Conservation (phyloP, 495 filamentous ascomycete genomes). For the Penicillium paradoxum region DNA sequence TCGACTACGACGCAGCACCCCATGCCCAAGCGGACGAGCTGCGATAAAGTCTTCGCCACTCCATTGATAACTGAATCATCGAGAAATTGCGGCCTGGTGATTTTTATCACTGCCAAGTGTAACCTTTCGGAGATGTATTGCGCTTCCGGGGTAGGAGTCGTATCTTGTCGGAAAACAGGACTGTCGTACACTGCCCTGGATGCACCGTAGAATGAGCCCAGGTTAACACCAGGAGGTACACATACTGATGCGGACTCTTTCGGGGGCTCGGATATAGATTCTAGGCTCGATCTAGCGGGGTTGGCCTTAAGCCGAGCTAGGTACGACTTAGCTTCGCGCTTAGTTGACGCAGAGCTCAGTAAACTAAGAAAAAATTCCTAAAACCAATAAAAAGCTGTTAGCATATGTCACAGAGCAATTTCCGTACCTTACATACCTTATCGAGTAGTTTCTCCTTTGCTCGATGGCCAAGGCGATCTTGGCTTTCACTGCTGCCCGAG, state of each 20-base stretch:
- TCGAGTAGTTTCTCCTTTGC: slow-evolving; percentile 48
- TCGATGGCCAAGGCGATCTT: slow-evolving; percentile 39
- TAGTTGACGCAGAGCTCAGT: slow-evolving; percentile 77
- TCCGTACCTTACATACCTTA: slow-evolving; percentile 25
- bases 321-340: slow-evolving; percentile 85
- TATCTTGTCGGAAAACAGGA: slow-evolving; percentile 55
- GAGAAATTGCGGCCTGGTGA: slow-evolving; percentile 65
- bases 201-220: slow-evolving; percentile 58
- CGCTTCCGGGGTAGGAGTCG: slow-evolving; percentile 30
- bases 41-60: slow-evolving; percentile 75
- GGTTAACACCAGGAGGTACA: slow-evolving; percentile 49
- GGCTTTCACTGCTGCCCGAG: slow-evolving; percentile 27
- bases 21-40: slow-evolving; percentile 76
- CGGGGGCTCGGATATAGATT: slow-evolving; percentile 11
- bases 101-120: slow-evolving; percentile 83
- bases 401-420: not conserved
- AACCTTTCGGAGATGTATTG: slow-evolving; percentile 41
- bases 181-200: slow-evolving; percentile 56
- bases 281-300: slow-evolving; percentile 18
- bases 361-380: slow-evolving; percentile 82
- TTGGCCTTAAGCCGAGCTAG: slow-evolving; percentile 67
- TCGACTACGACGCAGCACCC: slow-evolving; percentile 79
- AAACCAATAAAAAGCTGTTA: not conserved
- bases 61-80: slow-evolving; percentile 64
- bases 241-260: slow-evolving; percentile 21